phyloP scores from a whole-genome alignment of 2,329 filamentous ascomycete genomes.

The Colletotrichum agaves region DNA sequence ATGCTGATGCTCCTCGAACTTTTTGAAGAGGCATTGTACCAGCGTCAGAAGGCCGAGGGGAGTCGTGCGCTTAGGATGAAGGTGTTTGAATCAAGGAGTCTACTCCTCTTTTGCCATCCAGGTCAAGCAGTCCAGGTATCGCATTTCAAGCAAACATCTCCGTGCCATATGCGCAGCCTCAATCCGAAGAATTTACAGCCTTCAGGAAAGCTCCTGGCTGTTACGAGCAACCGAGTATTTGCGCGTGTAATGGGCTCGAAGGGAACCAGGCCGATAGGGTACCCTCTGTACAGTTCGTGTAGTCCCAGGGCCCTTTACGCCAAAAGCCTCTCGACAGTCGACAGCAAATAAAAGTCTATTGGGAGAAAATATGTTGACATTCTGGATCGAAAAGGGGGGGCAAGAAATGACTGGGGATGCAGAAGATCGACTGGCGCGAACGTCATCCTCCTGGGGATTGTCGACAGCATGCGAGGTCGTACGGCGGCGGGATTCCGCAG shows the following conservation, averaged over 20 bases:
- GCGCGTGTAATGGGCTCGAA: not conserved
- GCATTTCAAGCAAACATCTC: constrained; percentile 61
- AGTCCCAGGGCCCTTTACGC: constrained; percentile 56
- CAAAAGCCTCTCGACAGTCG: not conserved
- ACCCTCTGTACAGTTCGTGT: constrained; percentile 58
- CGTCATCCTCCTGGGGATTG: too few species aligned
- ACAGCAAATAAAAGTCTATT: not conserved
- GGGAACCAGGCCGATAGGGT: not conserved
- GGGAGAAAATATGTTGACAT: too few species aligned
- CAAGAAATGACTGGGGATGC: too few species aligned
- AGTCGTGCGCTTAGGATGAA: constrained; percentile 59
- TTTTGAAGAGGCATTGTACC: constrained; percentile 57
- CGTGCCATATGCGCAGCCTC: constrained; percentile 62
- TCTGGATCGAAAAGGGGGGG: too few species aligned
- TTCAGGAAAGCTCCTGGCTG: constrained; percentile 59
- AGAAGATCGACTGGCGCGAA: too few species aligned
- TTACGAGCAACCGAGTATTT: constrained; percentile 54
- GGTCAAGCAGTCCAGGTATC: constrained; percentile 58
- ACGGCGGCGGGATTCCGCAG: too few species aligned
- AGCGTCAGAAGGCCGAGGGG: constrained; percentile 61
- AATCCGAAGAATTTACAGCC: constrained; percentile 60
- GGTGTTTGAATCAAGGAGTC: constrained; percentile 57
- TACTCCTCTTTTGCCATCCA: constrained; percentile 54
- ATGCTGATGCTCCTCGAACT: constrained; percentile 56
- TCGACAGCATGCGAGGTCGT: too few species aligned